phyloP scores from a whole-genome alignment of 129 eudicot genomes.

The Logfia minima region DNA sequence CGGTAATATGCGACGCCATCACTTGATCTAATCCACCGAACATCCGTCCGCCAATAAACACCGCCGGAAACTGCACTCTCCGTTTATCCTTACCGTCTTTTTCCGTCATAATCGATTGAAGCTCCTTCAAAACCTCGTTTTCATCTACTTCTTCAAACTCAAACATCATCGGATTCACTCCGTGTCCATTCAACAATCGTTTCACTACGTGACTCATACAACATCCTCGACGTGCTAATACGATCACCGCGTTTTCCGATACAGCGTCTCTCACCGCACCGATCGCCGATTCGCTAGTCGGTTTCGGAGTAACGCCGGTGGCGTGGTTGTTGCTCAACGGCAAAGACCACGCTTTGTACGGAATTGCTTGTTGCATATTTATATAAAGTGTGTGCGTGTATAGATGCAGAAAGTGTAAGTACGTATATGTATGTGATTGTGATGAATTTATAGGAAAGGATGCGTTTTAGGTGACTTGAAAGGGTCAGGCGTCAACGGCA shows the following conservation, averaged over 20 bases:
- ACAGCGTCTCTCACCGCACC: slow-evolving; percentile 43
- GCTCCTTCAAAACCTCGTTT: slow-evolving; percentile 34
- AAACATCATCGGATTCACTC: slow-evolving; percentile 64
- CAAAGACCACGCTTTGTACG: slow-evolving; percentile 32
- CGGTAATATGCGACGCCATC: slow-evolving; percentile 73
- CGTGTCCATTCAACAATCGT: slow-evolving; percentile 54
- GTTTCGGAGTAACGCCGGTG: neutral
- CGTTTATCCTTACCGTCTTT: neutral
- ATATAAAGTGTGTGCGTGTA: neutral
- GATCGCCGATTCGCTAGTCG: neutral
- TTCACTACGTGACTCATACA: slow-evolving; percentile 75
- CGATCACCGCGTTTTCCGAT: slow-evolving; percentile 63
- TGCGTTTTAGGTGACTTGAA: slow-evolving; percentile 33
- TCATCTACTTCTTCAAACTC: slow-evolving; percentile 66
- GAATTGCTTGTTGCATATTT: slow-evolving; percentile 43
- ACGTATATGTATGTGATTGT: neutral
- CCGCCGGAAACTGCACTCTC: slow-evolving; percentile 66
- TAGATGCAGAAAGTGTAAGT: neutral
- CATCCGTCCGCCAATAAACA: slow-evolving; percentile 69
- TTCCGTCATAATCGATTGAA: slow-evolving; percentile 25
- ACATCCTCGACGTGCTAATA: slow-evolving; percentile 61
- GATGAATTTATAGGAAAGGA: slow-evolving; percentile 25
- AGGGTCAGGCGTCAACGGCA: slow-evolving; percentile 43
- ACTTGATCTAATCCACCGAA: slow-evolving; percentile 75
- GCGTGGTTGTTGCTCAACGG: slow-evolving; percentile 1